Base-by-base conservation (phyloP, 2,329 filamentous ascomycete genomes). In the Pyrenophora graminea region DNA sequence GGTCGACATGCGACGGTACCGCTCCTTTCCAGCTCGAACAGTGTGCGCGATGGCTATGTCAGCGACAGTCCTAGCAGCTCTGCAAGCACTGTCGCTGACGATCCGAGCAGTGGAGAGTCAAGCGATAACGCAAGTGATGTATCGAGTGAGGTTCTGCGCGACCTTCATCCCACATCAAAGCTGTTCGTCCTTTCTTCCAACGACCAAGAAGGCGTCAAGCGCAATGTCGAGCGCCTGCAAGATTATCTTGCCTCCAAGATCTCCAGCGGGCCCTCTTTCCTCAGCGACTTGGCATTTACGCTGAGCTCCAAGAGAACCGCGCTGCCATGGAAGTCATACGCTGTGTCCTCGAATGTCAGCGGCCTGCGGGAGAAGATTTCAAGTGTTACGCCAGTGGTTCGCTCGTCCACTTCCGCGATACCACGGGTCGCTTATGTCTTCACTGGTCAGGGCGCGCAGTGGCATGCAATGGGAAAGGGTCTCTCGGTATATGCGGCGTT, bases 361-460 rank as follows among this genome's bases (percentile, higher is more conserved):
- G 21, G 17, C 7, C 41, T 50, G 12, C 30, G 36, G n/a, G 48
- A 50, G 17, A 34, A 27, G 15, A 21, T 50, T 8, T 15, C 41
- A n/a, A 45, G 36, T 21, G 30, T 45, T 45, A 15, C 41, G 19
- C 41, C 36, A n/a, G 48, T 50, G 36, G 41, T 50, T 9, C 48
- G 48, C 7, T 50, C 48, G 5, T 50, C 48, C 12, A 18, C 27
- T 36, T 45, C 41, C 39, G 31, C 36, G 12, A 50, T 31, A 27
- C 48, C 48, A 23, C 36, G 59, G 10, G 43, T 64, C 6, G 64
- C 60, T 6, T 70, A 59, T 41, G 53, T 70, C 3, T 71, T 66
- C 51, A 70, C 67, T 3, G 69, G 69, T 4, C 69, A 72, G 45
- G 69, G 69, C 13, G 67, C 68, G 3, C 67, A 70, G 33, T 72